Conservation (phyloP, 192 early-diverging fungal species). For the Backusella tarrabulga region DNA sequence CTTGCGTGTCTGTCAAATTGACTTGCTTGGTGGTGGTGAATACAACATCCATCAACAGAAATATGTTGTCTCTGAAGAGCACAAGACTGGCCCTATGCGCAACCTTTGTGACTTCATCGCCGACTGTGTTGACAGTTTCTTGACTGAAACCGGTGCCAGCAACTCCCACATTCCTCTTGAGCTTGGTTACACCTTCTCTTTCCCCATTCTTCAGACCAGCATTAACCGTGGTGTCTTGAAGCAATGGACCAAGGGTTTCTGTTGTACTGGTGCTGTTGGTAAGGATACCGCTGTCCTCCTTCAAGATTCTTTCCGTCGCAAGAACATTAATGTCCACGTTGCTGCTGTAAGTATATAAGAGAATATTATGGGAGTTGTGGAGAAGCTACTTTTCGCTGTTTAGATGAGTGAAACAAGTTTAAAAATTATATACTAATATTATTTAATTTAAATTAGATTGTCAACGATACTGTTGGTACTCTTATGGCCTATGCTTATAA, state of each 20-base stretch:
- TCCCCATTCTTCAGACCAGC: slow-evolving; percentile 84
- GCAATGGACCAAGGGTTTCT: slow-evolving; percentile 92
- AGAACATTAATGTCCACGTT: slow-evolving; percentile 70
- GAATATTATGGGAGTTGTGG: background rate
- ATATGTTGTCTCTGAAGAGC: slow-evolving; percentile 64
- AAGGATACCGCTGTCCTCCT: slow-evolving; percentile 74
- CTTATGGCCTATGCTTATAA: slow-evolving; percentile 83
- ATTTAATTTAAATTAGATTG: slow-evolving; percentile 45
- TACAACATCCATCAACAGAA: slow-evolving; percentile 79
- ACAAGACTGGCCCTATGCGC: slow-evolving; percentile 55
- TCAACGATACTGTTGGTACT: slow-evolving; percentile 97
- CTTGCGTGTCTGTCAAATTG: slow-evolving; percentile 87
- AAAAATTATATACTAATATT: background rate
- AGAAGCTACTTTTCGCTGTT: background rate
- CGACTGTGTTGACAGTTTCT: slow-evolving; percentile 75
- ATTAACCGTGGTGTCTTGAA: slow-evolving; percentile 69
- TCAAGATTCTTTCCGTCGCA: slow-evolving; percentile 74
- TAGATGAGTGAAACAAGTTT: background rate
- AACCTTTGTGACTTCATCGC: slow-evolving; percentile 84
- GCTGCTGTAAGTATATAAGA: slow-evolving; percentile 30
- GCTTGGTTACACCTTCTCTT: slow-evolving; percentile 96
- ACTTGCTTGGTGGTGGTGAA: slow-evolving; percentile 71
- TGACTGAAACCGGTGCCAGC: slow-evolving; percentile 59
- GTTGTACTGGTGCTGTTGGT: slow-evolving; percentile 68
- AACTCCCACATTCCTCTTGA: slow-evolving; percentile 36